Evolutionary conservation across 768 basidiomycete genomes (phyloP).

Genomic region (Mycena venus): DNA sequence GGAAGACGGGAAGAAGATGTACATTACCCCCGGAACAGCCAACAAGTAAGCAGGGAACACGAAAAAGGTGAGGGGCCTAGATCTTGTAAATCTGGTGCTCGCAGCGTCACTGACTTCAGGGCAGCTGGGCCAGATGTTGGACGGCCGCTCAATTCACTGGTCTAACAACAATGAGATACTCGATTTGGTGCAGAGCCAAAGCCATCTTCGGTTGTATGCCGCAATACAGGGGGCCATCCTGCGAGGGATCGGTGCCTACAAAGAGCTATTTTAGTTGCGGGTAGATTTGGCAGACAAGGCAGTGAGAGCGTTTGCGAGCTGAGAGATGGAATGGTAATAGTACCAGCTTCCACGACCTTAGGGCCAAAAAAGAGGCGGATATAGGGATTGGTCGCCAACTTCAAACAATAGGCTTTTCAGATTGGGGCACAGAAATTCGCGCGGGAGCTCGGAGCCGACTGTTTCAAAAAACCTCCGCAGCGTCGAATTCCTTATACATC

Average conservation of each 20-base stretch:
- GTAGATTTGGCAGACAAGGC: not conserved
- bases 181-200: not conserved
- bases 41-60: too few species aligned
- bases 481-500: too few species aligned
- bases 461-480: not conserved
- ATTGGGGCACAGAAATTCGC: not conserved
- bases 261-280: not conserved
- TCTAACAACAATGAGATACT: not conserved
- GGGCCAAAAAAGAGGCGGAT: not conserved
- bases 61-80: too few species aligned
- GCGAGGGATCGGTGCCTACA: not conserved
- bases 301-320: not conserved
- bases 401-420: too few species aligned
- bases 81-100: not conserved
- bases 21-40: too few species aligned
- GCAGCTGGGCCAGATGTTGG: not conserved
- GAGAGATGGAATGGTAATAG: not conserved
- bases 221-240: not conserved
- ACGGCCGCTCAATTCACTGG: not conserved
- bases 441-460: not conserved
- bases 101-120: not conserved
- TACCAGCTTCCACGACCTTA: not conserved
- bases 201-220: not conserved
- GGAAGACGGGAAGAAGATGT: too few species aligned
- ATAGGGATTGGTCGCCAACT: not conserved